Evolutionary conservation across 768 basidiomycete species (phyloP).

Genomic region (Kwoniella sp.): DNA sequence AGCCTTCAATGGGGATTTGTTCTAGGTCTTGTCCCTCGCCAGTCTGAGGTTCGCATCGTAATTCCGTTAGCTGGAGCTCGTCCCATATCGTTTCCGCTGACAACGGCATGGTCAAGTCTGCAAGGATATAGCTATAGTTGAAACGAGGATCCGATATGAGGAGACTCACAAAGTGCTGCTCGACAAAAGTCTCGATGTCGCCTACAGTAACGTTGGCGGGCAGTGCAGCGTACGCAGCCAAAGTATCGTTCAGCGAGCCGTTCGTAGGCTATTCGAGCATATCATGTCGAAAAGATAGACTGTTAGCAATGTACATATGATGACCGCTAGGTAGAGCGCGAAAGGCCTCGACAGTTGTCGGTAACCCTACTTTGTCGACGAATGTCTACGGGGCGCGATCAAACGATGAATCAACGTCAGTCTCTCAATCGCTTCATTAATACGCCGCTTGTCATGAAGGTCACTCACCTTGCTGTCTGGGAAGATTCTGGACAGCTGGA

Average conservation of each 20-base stretch:
- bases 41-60: too few relatives aligned
- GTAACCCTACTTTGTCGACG: constrained; percentile 22
- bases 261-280: constrained; percentile 66
- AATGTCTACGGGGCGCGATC: constrained; percentile 34
- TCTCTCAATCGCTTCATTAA: too few relatives aligned
- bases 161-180: constrained; percentile 65
- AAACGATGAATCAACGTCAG: too few relatives aligned
- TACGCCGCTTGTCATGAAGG: too few relatives aligned
- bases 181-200: constrained; percentile 68
- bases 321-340: constrained; percentile 21
- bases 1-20: constrained; percentile 65
- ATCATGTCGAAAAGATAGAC: constrained; percentile 9
- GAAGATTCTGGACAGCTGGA: constrained; percentile 29
- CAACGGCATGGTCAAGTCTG: too few relatives aligned
- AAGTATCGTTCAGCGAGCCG: constrained; percentile 66
- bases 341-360: not conserved
- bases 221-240: constrained; percentile 65
- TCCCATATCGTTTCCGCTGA: too few relatives aligned
- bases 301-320: not conserved
- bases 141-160: not conserved
- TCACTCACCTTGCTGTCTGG: constrained; percentile 22
- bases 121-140: too few relatives aligned
- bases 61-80: not conserved
- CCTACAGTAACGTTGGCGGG: constrained; percentile 64
- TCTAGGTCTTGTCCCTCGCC: constrained; percentile 85